Evolutionary conservation across 352 stramenopile genomes (phyloP).

Genomic region (Salisapilia sapeloensis): DNA sequence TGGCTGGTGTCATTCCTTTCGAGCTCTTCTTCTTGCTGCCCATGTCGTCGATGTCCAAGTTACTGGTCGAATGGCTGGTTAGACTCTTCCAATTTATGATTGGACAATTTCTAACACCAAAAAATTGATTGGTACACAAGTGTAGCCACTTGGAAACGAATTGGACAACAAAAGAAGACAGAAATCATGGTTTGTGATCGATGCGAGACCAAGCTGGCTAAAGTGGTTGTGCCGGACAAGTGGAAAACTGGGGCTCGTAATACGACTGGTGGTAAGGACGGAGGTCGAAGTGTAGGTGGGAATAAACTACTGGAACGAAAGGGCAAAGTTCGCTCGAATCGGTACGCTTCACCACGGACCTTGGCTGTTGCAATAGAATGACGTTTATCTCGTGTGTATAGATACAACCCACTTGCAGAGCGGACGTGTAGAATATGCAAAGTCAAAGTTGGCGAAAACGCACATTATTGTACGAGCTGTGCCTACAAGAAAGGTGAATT

Average conservation of each 20-base stretch:
- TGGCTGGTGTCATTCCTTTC: too few species aligned
- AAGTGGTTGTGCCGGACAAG: constrained; percentile 58
- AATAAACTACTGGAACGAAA: constrained; percentile 34
- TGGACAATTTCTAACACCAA: too few species aligned
- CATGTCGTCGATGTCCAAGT: too few species aligned
- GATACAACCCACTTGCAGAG: constrained; percentile 31
- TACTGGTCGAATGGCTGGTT: too few species aligned
- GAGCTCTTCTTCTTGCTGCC: too few species aligned
- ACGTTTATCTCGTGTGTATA: constrained; percentile 1
- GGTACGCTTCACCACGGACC: constrained; percentile 7
- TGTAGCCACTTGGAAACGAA: too few species aligned
- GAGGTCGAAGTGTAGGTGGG: constrained; percentile 16
- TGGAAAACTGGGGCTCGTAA: constrained; percentile 51
- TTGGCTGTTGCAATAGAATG: neutral
- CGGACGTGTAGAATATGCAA: constrained; percentile 52
- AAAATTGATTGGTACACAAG: too few species aligned
- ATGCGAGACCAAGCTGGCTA: constrained; percentile 61
- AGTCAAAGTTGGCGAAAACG: constrained; percentile 22
- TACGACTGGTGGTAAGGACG: constrained; percentile 30
- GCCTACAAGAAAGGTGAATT: constrained; percentile 56
- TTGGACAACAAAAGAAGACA: too few species aligned
- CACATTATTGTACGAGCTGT: constrained; percentile 60
- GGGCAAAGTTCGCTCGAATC: constrained; percentile 8
- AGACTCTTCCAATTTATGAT: too few species aligned
- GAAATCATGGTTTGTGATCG: constrained; percentile 49